phyloP scores from a whole-genome alignment of 2,329 filamentous ascomycete species.

The Aspergillus sclerotialis region DNA sequence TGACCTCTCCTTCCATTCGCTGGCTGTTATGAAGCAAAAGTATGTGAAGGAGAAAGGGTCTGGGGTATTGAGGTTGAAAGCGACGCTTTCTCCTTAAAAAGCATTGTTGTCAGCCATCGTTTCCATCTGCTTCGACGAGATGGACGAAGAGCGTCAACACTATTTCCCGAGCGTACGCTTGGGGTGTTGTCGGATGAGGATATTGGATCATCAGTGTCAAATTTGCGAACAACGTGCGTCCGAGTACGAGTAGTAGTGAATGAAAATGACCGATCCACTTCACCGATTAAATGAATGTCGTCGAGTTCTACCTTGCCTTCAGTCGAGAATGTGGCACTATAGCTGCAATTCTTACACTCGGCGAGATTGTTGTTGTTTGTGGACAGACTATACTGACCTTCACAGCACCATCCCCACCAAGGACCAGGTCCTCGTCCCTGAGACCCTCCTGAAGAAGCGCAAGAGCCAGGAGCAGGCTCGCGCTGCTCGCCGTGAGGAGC shows the following conservation, averaged over 20 bases:
- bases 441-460: slow-evolving; percentile 99
- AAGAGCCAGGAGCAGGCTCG: slow-evolving; percentile 99
- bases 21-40: too few species aligned
- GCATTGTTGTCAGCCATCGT: slow-evolving; percentile 54
- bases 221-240: slow-evolving; percentile 20
- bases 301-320: slow-evolving; percentile 70
- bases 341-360: slow-evolving; percentile 88
- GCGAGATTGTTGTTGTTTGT: slow-evolving; percentile 62
- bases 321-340: slow-evolving; percentile 84
- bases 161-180: slow-evolving; percentile 45
- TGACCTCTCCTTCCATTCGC: slow-evolving; percentile 17
- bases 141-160: slow-evolving; percentile 41
- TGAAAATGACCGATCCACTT: slow-evolving; percentile 36
- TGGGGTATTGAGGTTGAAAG: slow-evolving; percentile 77
- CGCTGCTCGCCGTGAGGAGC: slow-evolving; percentile 73
- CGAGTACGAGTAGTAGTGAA: slow-evolving; percentile 19
- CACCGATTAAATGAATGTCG: slow-evolving; percentile 72
- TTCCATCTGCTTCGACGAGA: slow-evolving; percentile 7
- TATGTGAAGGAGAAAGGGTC: slow-evolving; percentile 50
- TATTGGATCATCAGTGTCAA: slow-evolving; percentile 16
- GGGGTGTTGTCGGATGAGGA: slow-evolving; percentile 76
- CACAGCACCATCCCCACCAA: slow-evolving; percentile 82
- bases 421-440: slow-evolving; percentile 93
- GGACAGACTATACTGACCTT: slow-evolving; percentile 72
- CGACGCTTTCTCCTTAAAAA: slow-evolving; percentile 66